Evolutionary conservation across 106 monocot species (phyloP).

Genomic region (Dendrobium catenatum): DNA sequence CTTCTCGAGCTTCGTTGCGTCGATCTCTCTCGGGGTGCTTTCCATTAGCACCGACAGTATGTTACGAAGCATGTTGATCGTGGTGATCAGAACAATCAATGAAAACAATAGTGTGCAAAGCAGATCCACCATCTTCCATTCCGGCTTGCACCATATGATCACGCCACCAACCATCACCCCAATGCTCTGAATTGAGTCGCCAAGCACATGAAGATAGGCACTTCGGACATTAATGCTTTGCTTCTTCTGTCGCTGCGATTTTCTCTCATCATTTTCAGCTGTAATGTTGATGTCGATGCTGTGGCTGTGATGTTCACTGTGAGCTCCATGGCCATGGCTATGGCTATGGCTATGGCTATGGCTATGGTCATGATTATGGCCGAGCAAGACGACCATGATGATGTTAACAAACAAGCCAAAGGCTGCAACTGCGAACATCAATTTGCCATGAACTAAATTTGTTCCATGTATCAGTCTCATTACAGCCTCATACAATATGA

Average conservation of each 20-base stretch:
- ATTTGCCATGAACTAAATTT: constrained; percentile 48
- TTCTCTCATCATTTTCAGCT: not conserved
- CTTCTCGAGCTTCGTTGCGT: constrained; percentile 47
- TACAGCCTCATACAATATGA: constrained; percentile 57
- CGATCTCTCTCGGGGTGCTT: constrained; percentile 66
- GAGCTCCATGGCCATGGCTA: constrained; percentile 12
- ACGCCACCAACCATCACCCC: constrained; percentile 79
- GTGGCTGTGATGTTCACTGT: constrained; percentile 11
- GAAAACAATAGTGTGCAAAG: constrained; percentile 65
- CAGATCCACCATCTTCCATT: constrained; percentile 64
- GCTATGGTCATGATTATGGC: constrained; percentile 53
- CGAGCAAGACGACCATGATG: constrained; percentile 46
- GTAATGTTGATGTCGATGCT: constrained; percentile 12
- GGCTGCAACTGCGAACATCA: constrained; percentile 62
- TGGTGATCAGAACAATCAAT: constrained; percentile 39
- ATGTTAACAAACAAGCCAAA: constrained; percentile 64
- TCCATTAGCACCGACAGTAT: constrained; percentile 65
- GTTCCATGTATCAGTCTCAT: constrained; percentile 27
- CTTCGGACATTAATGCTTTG: constrained; percentile 59
- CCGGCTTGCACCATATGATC: constrained; percentile 61
- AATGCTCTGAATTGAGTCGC: constrained; percentile 56
- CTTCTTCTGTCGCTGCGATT: constrained; percentile 10
- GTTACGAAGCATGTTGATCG: constrained; percentile 60
- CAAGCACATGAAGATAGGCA: constrained; percentile 66
- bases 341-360: constrained; percentile 2